Evolutionary conservation across 192 early-diverging fungal genomes (phyloP), one percentile per base, ranked within the genome.

Genomic region (Piromyces finnis): DNA sequence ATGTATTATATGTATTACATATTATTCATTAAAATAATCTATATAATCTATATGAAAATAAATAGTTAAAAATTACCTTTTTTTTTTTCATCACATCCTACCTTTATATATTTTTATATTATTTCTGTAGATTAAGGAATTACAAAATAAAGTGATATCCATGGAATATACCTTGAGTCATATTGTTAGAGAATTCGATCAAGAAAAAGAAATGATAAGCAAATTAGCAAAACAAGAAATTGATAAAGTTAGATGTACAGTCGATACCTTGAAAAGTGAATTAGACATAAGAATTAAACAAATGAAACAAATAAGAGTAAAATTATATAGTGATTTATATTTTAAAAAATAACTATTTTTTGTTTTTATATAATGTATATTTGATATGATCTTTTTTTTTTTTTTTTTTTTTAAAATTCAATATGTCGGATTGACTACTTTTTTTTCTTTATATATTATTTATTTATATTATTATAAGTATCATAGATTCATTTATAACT

Each of bases 241-340:
- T 78, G 87, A 89, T 78, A 86, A 90, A 39, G 88, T 90, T 3
- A 78, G 83, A 80, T 85, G 37, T 78, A 80, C 86, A 1, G 84
- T 87, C 5, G 78, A 41, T 3, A 30, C 81, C 41, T 82, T 91
- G 29, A 83, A 83, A 37, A 83, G 82, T 30, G 84, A 81, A 30
- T 78, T 91, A 14, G 79, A 80, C 17, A 79, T 85, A 3, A 90
- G 87, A 80, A 83, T 85, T 11, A 51, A 81, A 17, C 89, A 91
- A 81, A 91, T 89, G 88, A 85, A 82, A 79, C 88, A 91, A 79
- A 90, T 91, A 83, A 89, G 87, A 81, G 88, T 90, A 39, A 12
- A 51, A 6, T 22, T 77, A 51, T 29, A 30, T 32, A 85, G 35
- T 26, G 17, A 14, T 80, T 29, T 35, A 35, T 35, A 35, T 35